Evolutionary conservation across 257 asterid species (phyloP), one percentile per base, ranked within the genome.

Genomic region (Solanum virginianum): DNA sequence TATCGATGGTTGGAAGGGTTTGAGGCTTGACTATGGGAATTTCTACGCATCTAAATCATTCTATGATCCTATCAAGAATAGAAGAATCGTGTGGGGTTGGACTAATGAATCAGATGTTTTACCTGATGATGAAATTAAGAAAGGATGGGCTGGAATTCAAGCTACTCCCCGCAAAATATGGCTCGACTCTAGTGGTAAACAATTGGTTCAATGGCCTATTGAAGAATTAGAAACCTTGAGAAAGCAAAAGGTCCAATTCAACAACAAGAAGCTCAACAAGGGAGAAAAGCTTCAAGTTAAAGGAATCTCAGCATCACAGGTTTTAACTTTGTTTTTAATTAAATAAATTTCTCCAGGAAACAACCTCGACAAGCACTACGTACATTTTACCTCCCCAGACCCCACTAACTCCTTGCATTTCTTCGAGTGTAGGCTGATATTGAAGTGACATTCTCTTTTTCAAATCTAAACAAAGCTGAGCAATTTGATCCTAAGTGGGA

Each of bases 121-220:
- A 53, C 86, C 80, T 1, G 60, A 45, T 1, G 91, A 88, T 41
- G 91, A 86, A 12, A 87, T 85, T 5, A 24, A 45, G 15, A 92
- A 91, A 80, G 95, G 92, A 1, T 92, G 95, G 95, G 91, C 92
- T 24, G 93, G 93, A 39, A 80, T 92, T 79, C 93, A 88, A 89
- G 90, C 87, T 84, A 88, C 90, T 71, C 95, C 95, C 0, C 91
- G 93, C 0, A 84, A 83, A 16, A 3, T 91, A 22, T 77, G 87
- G 85, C 88, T 92, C 5, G 88, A 92, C 47, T 88, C 88, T 4
- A 89, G n/a, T 45, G 92, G 92, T 12, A 90, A 85, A 75, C 94
- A 92, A 82, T 54, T 92, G 87, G 10, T 88, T 22, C 94, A 89
- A 47, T 91, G 92, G 92, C 95, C 95, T 6, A 24, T 90, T 47